Conservation (phyloP, 1,284 basidiomycete genomes). For the Stygiomarasmius scandens region DNA sequence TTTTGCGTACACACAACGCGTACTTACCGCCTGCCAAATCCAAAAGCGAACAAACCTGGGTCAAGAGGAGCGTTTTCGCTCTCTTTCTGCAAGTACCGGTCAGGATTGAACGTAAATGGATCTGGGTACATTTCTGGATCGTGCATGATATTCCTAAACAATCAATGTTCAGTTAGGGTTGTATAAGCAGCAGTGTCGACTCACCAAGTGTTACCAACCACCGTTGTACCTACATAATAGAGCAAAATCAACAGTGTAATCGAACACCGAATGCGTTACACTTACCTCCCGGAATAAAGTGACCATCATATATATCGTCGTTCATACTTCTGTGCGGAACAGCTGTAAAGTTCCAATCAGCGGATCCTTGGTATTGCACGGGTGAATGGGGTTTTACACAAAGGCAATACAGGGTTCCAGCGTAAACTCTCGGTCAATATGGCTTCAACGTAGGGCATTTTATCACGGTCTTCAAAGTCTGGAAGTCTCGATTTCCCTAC, state of each 20-base stretch:
- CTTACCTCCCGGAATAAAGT: conserved; percentile 25
- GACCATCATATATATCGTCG: conserved; percentile 20
- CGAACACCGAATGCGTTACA: no score
- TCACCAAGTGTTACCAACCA: conserved; percentile 26
- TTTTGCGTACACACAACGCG: not conserved
- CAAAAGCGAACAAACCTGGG: conserved; percentile 22
- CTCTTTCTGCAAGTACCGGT: conserved; percentile 25
- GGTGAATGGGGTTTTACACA: conserved; percentile 6
- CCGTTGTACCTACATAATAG: conserved; percentile 16
- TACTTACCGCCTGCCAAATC: conserved; percentile 27
- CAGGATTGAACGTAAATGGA: conserved; percentile 32
- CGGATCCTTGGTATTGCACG: not conserved
- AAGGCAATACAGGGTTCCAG: conserved; percentile 31
- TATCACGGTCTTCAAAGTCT: conserved; percentile 30
- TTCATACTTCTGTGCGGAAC: conserved; percentile 17
- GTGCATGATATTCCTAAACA: conserved; percentile 31
- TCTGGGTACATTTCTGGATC: conserved; percentile 31
- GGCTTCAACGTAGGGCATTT: conserved; percentile 35
- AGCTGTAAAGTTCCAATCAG: conserved; percentile 6
- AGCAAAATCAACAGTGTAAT: no score
- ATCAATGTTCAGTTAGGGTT: not conserved
- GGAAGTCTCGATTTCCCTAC: conserved; percentile 35
- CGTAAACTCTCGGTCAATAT: conserved; percentile 35
- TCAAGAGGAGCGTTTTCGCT: conserved; percentile 20
- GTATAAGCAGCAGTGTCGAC: not conserved